phyloP scores from a whole-genome alignment of 2,329 filamentous ascomycete species.

The Seiridium cupressi region DNA sequence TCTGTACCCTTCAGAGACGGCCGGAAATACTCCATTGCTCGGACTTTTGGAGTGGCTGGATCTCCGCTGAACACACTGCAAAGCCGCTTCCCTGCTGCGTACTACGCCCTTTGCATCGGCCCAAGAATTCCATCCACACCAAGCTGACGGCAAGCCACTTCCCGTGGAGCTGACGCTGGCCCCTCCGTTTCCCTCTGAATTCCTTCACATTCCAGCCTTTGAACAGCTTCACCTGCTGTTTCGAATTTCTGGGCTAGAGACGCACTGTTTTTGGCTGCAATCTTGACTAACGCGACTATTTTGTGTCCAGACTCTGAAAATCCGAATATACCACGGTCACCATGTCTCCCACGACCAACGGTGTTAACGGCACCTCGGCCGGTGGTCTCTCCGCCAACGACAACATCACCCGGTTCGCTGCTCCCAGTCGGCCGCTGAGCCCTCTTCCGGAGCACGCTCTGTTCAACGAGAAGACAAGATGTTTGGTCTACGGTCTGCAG shows the following conservation, averaged over 20 bases:
- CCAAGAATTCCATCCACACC: too few relatives aligned
- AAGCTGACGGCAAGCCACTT: too few relatives aligned
- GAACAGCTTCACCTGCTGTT: neutral
- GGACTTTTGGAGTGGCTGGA: too few relatives aligned
- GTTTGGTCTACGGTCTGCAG: conserved; percentile 99
- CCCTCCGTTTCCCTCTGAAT: neutral
- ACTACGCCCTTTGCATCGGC: too few relatives aligned
- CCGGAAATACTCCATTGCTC: too few relatives aligned
- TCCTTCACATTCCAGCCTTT: neutral
- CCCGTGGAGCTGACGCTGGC: too few relatives aligned
- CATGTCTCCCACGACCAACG: conserved; percentile 54
- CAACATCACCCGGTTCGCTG: conserved; percentile 95
- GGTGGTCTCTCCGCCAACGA: conserved; percentile 79
- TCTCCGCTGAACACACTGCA: too few relatives aligned
- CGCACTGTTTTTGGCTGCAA: neutral
- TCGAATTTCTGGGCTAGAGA: neutral
- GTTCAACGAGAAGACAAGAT: conserved; percentile 99
- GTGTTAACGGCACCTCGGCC: conserved; percentile 43
- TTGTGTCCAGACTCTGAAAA: conserved; percentile 10
- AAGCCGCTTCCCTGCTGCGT: too few relatives aligned
- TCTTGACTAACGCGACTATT: neutral
- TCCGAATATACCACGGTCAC: conserved; percentile 26
- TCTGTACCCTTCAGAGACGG: too few relatives aligned
- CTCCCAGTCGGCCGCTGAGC: conserved; percentile 88
- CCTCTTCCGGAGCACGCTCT: conserved; percentile 85